Percentiles rank a stretch among this genome's conserved stretches.
Conservation (phyloP, 805 yeast genomes). For the Candida boleticola region DNA sequence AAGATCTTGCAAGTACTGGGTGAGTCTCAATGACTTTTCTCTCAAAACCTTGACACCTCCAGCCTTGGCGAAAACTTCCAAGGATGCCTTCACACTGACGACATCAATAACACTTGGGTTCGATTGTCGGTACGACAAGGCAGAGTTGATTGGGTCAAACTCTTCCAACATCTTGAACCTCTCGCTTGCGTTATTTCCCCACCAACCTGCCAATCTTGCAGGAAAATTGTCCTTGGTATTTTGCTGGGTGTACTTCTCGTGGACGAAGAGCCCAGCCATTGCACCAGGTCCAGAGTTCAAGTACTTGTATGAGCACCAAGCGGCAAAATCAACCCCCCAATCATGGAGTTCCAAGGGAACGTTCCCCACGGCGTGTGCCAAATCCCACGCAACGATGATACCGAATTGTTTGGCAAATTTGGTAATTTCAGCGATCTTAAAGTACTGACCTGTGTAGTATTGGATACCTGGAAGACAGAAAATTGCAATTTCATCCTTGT, state of each 20-base stretch:
- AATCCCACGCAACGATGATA: slow-evolving; percentile 84
- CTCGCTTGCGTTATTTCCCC: slow-evolving; percentile 77
- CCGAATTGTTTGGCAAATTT: slow-evolving; percentile 48
- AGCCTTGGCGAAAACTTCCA: slow-evolving; percentile 53
- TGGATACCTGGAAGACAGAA: slow-evolving; percentile 87
- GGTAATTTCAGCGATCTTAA: slow-evolving; percentile 75
- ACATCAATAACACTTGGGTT: slow-evolving; percentile 88
- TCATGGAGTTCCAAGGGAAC: slow-evolving; percentile 74
- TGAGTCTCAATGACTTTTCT: slow-evolving; percentile 54
- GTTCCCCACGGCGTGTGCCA: slow-evolving; percentile 94
- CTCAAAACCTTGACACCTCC: slow-evolving; percentile 68
- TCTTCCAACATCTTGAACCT: slow-evolving; percentile 78
- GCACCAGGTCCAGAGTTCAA: slow-evolving; percentile 93
- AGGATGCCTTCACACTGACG: slow-evolving; percentile 65
- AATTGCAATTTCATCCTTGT: slow-evolving; percentile 63
- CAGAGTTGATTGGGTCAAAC: slow-evolving; percentile 81
- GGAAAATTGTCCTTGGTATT: slow-evolving; percentile 30
- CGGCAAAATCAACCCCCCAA: slow-evolving; percentile 92
- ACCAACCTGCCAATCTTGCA: slow-evolving; percentile 93
- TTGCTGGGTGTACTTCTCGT: slow-evolving; percentile 46
- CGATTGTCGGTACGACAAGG: slow-evolving; percentile 84
- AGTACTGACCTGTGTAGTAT: slow-evolving; percentile 86
- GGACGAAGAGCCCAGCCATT: slow-evolving; percentile 81
- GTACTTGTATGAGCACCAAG: slow-evolving; percentile 92
- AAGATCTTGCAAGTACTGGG: slow-evolving; percentile 51